These are phyloP conservation scores for Tetrahymena borealis DNA, from an alignment of 73 alveolate genomes.

Conservation along the genomic window DNA sequence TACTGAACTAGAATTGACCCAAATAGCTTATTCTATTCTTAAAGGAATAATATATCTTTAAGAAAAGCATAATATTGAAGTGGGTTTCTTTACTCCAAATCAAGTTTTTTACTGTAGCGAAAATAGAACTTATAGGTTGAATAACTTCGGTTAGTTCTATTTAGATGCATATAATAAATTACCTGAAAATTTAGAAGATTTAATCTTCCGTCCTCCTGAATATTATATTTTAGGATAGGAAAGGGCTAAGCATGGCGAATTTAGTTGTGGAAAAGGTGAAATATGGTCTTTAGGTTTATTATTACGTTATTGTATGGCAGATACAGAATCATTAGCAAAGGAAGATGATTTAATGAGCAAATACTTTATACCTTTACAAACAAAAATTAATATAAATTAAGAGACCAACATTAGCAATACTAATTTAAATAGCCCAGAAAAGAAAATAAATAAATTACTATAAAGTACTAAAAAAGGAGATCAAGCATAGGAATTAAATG, in stretches of 20 bases:
- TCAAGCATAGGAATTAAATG: not conserved
- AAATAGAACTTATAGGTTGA: not conserved
- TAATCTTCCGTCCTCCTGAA: not conserved
- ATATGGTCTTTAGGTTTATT: not conserved
- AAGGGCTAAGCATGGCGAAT: not conserved
- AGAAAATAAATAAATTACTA: not conserved
- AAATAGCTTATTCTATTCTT: not conserved
- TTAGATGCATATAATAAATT: not conserved
- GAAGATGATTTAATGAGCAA: not conserved
- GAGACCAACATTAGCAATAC: no score
- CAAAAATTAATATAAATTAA: not conserved
- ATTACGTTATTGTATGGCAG: not conserved
- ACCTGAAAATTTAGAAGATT: not conserved
- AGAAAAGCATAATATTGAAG: not conserved
- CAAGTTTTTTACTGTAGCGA: not conserved
- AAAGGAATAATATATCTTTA: not conserved
- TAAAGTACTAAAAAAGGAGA: not conserved
- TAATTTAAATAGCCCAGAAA: no score
- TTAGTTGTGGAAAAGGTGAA: not conserved
- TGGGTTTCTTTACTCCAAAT: not conserved
- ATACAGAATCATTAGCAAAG: not conserved
- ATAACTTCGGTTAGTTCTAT: not conserved
- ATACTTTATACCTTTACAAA: not conserved
- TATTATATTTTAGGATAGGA: not conserved
- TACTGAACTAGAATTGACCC: not conserved